phyloP scores from a whole-genome alignment of 2,329 filamentous ascomycete genomes.

The Fusarium newnesense region DNA sequence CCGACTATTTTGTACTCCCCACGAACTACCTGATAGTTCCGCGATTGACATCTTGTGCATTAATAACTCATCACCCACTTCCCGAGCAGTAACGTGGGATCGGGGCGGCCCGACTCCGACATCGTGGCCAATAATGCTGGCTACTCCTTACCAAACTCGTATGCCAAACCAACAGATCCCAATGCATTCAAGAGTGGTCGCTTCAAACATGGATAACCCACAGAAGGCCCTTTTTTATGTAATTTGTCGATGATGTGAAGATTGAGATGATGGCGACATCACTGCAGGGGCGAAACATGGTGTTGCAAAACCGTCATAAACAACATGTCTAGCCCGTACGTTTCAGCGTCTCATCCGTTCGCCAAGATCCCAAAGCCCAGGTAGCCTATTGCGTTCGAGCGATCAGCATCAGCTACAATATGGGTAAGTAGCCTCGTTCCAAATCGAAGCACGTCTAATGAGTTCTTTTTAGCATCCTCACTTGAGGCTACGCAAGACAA shows the following conservation, averaged over 20 bases:
- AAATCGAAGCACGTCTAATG: neutral
- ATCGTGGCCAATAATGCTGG: neutral
- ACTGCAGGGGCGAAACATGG: neutral
- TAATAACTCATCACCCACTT: neutral
- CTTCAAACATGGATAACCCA: neutral
- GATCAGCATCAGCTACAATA: neutral
- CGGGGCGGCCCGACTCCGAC: neutral
- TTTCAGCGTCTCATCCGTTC: neutral
- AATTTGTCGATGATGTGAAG: neutral
- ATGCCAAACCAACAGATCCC: neutral
- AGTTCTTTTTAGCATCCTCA: neutral
- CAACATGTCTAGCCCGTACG: neutral
- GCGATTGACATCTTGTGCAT: neutral
- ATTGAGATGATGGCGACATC: neutral
- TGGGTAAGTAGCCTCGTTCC: neutral
- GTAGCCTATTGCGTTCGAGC: neutral
- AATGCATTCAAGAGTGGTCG: neutral
- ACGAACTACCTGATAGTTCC: neutral
- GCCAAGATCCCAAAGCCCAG: neutral
- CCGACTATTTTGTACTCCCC: neutral
- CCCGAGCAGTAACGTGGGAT: neutral
- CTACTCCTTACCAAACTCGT: neutral
- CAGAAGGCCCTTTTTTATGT: neutral
- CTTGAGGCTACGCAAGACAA: neutral
- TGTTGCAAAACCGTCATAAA: neutral